Evolutionary conservation across 2,329 filamentous ascomycete species (phyloP).

Genomic region (Clonostachys rhizophaga): DNA sequence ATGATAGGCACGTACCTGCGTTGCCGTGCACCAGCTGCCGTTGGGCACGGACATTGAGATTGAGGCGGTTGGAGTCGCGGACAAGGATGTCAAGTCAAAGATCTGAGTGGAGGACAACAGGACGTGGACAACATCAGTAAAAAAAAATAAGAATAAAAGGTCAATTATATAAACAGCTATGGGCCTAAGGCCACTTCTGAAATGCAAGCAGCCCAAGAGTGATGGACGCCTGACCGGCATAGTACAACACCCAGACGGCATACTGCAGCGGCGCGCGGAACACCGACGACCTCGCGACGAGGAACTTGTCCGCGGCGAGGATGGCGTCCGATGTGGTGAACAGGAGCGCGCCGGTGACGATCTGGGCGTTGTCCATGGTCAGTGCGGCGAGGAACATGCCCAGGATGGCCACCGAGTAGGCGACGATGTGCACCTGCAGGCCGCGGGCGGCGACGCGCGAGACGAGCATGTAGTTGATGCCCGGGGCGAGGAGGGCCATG

Average conservation of each 20-base stretch:
- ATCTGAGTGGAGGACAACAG: too few species aligned
- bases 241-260: slow-evolving; percentile 27
- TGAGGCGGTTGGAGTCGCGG: slow-evolving; percentile 31
- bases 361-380: slow-evolving; percentile 11
- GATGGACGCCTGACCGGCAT: slow-evolving; percentile 25
- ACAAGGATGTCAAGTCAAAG: neutral
- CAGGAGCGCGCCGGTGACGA: slow-evolving; percentile 18
- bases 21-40: slow-evolving; percentile 69
- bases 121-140: too few species aligned
- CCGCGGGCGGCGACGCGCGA: slow-evolving; percentile 10
- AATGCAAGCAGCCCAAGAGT: slow-evolving; percentile 1
- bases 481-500: slow-evolving; percentile 13
- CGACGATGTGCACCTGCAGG: slow-evolving; percentile 18
- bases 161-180: too few species aligned
- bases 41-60: slow-evolving; percentile 70
- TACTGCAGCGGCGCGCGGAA: slow-evolving; percentile 21
- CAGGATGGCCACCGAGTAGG: slow-evolving; percentile 21
- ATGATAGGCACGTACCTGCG: slow-evolving; percentile 53
- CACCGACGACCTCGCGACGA: slow-evolving; percentile 13
- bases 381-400: slow-evolving; percentile 22
- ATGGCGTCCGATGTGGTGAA: slow-evolving; percentile 25
- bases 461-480: slow-evolving; percentile 17
- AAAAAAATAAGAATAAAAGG: too few species aligned
- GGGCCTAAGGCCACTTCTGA: too few species aligned
- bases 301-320: slow-evolving; percentile 22